Percentiles rank a stretch among this genome's conserved stretches.
phyloP scores from a whole-genome alignment of 305 asterid species.

The Solanum hybrid region DNA sequence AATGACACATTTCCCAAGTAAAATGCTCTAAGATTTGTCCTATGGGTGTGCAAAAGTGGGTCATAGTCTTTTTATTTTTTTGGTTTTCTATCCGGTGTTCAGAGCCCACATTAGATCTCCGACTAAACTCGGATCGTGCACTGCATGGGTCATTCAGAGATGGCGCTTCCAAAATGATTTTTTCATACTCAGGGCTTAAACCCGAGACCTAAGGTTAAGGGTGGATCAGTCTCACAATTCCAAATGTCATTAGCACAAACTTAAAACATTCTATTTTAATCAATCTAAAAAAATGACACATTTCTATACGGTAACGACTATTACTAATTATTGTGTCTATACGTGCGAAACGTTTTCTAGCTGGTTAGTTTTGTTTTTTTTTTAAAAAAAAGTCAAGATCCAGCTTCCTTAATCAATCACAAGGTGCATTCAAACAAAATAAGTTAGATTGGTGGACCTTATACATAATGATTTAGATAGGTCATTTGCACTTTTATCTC shows the following conservation, averaged over 20 bases:
- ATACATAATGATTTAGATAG: neutral
- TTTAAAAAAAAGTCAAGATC: neutral
- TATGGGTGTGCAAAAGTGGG: neutral
- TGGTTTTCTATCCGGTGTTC: no score
- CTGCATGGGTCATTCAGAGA: neutral
- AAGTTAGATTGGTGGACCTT: neutral
- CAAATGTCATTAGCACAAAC: neutral
- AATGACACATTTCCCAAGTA: no score
- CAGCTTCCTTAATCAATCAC: neutral
- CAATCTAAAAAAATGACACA: neutral
- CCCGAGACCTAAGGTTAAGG: neutral
- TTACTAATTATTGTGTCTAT: neutral
- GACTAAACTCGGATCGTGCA: neutral
- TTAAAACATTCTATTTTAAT: no score
- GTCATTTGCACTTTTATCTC: neutral
- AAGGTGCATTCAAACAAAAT: neutral
- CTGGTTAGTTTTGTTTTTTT: no score
- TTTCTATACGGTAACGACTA: no score
- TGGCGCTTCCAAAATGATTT: neutral
- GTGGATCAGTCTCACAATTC: neutral
- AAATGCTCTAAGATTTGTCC: no score
- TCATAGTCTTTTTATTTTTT: no score
- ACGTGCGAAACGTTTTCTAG: neutral
- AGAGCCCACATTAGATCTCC: neutral
- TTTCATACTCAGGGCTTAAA: neutral